Evolutionary conservation across 2,329 filamentous ascomycete genomes (phyloP).

Genomic region (Dactylellina leptospora): DNA sequence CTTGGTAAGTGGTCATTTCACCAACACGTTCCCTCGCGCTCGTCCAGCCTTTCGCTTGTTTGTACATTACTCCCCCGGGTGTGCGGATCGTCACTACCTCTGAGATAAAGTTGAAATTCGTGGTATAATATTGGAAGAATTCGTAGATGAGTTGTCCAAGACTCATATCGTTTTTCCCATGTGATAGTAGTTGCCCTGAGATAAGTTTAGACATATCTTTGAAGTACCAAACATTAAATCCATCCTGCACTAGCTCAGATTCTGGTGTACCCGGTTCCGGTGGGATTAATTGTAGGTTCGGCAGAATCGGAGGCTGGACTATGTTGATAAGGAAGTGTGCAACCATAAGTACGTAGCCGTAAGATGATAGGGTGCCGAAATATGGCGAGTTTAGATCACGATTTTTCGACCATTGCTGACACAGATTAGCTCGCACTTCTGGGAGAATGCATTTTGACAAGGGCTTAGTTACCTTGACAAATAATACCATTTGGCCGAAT

Average conservation of each 20-base stretch:
- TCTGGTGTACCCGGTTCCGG: constrained; percentile 48
- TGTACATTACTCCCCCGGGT: constrained; percentile 73
- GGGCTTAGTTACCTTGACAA: constrained; percentile 72
- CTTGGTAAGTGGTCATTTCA: constrained; percentile 55
- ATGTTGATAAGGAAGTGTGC: constrained; percentile 89
- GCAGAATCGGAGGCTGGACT: constrained; percentile 79
- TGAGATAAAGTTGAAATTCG: constrained; percentile 79
- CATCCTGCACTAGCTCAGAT: constrained; percentile 63
- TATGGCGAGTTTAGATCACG: constrained; percentile 88
- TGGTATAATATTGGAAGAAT: constrained; percentile 88
- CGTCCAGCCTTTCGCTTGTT: constrained; percentile 84
- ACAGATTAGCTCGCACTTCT: constrained; percentile 6
- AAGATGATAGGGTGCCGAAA: constrained; percentile 79
- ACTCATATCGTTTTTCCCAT: constrained; percentile 71
- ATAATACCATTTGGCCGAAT: constrained; percentile 79
- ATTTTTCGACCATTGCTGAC: constrained; percentile 78
- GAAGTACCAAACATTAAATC: constrained; percentile 79
- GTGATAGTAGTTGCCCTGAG: constrained; percentile 37
- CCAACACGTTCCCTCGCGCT: constrained; percentile 72
- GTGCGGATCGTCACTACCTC: constrained; percentile 82
- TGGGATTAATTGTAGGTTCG: constrained; percentile 76
- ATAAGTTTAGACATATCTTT: constrained; percentile 72
- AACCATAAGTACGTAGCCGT: constrained; percentile 92
- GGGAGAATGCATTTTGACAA: not conserved
- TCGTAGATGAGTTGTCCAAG: constrained; percentile 77